Percentiles rank a stretch among this genome's conserved stretches.
phyloP scores from a whole-genome alignment of 305 asterid genomes.

The Fraxinus nigra region DNA sequence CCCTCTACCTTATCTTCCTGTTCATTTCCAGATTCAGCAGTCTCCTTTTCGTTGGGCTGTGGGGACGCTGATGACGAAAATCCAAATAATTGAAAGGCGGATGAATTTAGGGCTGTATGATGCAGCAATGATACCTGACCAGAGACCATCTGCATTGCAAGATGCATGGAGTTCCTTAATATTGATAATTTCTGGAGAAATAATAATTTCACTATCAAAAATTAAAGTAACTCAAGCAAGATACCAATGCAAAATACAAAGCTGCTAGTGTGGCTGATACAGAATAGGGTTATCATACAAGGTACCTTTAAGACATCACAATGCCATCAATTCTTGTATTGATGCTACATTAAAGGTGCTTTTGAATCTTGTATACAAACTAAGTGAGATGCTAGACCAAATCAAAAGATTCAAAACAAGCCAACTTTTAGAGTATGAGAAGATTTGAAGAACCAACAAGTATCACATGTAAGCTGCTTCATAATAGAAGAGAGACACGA shows the following conservation, averaged over 20 bases:
- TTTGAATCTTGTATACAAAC: no score
- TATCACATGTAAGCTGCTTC: neutral
- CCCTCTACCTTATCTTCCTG: slow-evolving; percentile 23
- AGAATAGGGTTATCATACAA: neutral
- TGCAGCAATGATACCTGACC: slow-evolving; percentile 45
- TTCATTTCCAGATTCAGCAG: slow-evolving; percentile 36
- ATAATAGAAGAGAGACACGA: neutral
- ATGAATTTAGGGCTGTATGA: slow-evolving; percentile 37
- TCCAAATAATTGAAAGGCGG: slow-evolving; percentile 47
- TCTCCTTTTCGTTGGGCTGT: slow-evolving; percentile 50
- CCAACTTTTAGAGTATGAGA: neutral
- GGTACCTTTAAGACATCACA: neutral
- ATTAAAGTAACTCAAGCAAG: neutral
- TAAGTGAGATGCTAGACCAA: no score
- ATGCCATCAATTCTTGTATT: neutral
- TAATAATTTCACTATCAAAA: neutral
- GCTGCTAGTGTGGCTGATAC: neutral
- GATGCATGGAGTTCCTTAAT: slow-evolving; percentile 9
- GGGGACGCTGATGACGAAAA: slow-evolving; percentile 72
- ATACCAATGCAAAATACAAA: neutral
- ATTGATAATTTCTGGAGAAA: neutral
- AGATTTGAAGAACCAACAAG: neutral
- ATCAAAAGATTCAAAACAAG: neutral
- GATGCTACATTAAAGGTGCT: neutral
- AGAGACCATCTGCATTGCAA: slow-evolving; percentile 38